Evolutionary conservation across 192 early-diverging fungal genomes (phyloP), one percentile per base, ranked within the genome.

Genomic region (Lobosporangium transversale): DNA sequence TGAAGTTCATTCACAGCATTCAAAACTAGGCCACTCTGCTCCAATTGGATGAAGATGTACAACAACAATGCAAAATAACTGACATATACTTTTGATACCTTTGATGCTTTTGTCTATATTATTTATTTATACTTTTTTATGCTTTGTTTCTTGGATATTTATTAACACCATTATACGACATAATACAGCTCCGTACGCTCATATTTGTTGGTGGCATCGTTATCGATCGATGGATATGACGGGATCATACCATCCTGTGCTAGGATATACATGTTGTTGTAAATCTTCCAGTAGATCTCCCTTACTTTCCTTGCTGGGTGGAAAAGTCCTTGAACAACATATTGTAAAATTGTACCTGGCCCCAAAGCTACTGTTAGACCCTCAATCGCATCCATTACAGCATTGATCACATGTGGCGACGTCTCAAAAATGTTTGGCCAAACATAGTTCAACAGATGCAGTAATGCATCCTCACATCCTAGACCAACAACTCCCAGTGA

Each of bases 361-460:
- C 98, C 98, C 26, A 99, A 66, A 4, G 94, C 94, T 9, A 98
- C 88, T 12, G 96, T 88, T 42, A 95, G 81, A 31, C 94, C 96
- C 66, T 99, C 98, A 43, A 99, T 91, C 21, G 97, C 95, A 60
- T 98, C 96, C 83, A 98, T 93, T 5, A 99, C 98, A 7, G 97
- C 94, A 79, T 95, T 97, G 76, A 98, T 98, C 10, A 98, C 94
- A 79, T 99, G 98, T 40, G 98, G 97, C 56, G 88, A 88, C 45
- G 89, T 90, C 76, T 99, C 98, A 79, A 99, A 99, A 58, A 99
- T 96, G 74, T 99, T 99, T 18, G 98, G 98, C 97, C 97, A 98
- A 21, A 99, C 91, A 61, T 86, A 90, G 73, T 99, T 99, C 37
- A 99, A 88, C 78, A 99, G 78, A 58, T 99, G 98, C 27, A 90